These are phyloP conservation scores for Pyricularia pennisetigena DNA, from an alignment of 2,329 filamentous ascomycete genomes.

Conservation along the genomic window DNA sequence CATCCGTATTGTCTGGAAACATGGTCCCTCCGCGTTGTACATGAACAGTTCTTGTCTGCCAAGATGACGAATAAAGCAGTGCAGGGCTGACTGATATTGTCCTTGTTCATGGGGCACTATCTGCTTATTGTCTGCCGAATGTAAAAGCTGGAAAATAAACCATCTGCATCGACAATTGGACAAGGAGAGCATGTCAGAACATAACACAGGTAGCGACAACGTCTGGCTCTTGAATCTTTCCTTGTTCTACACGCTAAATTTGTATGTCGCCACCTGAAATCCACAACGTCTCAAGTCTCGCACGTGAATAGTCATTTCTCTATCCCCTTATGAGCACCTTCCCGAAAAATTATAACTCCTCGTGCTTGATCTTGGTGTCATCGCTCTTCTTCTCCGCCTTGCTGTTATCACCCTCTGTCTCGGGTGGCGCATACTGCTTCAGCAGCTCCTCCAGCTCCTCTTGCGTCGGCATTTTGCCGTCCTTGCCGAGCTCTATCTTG, in stretches of 20 bases:
- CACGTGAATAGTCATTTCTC: not conserved
- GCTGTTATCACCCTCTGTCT: conserved; percentile 10
- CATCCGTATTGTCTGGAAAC: not conserved
- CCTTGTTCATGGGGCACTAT: not conserved
- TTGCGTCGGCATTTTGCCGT: conserved; percentile 31
- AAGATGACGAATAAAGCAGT: not conserved
- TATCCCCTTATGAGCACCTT: not conserved
- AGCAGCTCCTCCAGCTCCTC: conserved; percentile 43
- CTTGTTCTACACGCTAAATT: not conserved
- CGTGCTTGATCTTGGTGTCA: conserved; percentile 14
- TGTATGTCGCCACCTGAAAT: not conserved
- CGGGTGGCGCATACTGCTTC: conserved; percentile 25
- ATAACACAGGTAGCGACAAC: not conserved
- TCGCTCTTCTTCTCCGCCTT: conserved; percentile 15
- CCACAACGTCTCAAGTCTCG: not conserved
- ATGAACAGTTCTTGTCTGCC: not conserved
- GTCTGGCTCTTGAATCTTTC: not conserved
- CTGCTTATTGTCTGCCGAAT: not conserved
- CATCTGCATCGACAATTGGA: not conserved
- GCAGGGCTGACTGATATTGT: not conserved
- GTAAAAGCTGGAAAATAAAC: not conserved
- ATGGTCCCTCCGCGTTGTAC: not conserved
- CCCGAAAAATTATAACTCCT: conserved; percentile 14
- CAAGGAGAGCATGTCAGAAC: not conserved
- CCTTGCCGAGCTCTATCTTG: conserved; percentile 28